Evolutionary conservation across 1,139 yeast genomes (phyloP).

Genomic region (Geotrichum siamense): DNA sequence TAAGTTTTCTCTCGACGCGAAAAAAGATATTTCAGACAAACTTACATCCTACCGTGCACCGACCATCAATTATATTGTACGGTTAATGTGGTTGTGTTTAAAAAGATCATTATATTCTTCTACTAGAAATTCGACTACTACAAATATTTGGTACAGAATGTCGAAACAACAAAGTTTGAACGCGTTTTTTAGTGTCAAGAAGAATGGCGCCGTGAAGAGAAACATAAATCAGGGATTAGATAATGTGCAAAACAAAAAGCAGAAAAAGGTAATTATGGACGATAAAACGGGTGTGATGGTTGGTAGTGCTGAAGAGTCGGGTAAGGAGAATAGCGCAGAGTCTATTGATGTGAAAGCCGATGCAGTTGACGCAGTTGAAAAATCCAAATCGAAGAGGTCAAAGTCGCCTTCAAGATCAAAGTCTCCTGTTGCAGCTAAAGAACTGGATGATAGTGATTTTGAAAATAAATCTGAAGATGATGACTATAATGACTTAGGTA

Average conservation of each 20-base stretch:
- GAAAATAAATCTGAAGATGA: background rate
- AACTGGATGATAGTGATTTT: background rate
- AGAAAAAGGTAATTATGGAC: background rate
- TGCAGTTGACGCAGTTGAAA: background rate
- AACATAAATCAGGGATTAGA: too few relatives aligned
- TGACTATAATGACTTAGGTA: background rate
- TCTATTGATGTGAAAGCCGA: background rate
- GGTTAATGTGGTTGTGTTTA: too few relatives aligned
- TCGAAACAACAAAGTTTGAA: slow-evolving; percentile 2
- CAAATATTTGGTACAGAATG: too few relatives aligned
- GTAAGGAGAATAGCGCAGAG: background rate
- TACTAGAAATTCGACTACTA: too few relatives aligned
- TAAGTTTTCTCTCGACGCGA: too few relatives aligned
- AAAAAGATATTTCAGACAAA: too few relatives aligned
- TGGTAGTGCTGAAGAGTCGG: background rate
- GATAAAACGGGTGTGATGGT: background rate
- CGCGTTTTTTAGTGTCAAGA: slow-evolving; percentile 5
- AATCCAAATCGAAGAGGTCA: background rate
- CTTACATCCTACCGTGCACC: too few relatives aligned
- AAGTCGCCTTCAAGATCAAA: background rate
- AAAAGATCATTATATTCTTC: too few relatives aligned
- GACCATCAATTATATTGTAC: too few relatives aligned
- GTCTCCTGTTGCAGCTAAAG: background rate
- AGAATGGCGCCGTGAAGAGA: too few relatives aligned
- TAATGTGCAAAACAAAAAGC: background rate